These are phyloP conservation scores for Phaeosphaeriaceae sp. DNA, from an alignment of 2,329 filamentous ascomycete species.

Conservation along the genomic window DNA sequence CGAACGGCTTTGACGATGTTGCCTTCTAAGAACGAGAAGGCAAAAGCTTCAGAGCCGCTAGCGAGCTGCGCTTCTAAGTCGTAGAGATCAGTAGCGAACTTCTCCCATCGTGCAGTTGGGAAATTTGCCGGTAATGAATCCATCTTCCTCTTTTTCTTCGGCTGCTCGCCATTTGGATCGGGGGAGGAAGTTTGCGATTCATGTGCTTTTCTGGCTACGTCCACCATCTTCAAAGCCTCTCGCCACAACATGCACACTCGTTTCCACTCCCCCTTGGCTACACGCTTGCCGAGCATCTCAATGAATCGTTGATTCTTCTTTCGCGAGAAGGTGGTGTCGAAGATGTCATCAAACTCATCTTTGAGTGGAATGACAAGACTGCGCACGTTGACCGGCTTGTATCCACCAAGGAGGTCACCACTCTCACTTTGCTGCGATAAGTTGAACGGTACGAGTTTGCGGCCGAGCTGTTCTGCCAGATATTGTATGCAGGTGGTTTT, in stretches of 20 bases:
- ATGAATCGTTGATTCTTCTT: slow-evolving; percentile 85
- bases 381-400: slow-evolving; percentile 92
- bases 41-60: slow-evolving; percentile 76
- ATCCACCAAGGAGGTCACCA: slow-evolving; percentile 92
- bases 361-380: slow-evolving; percentile 88
- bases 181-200: slow-evolving; percentile 50
- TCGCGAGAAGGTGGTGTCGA: slow-evolving; percentile 83
- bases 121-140: slow-evolving; percentile 58
- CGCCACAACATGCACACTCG: slow-evolving; percentile 85
- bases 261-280: slow-evolving; percentile 86
- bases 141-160: slow-evolving; percentile 74
- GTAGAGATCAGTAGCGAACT: slow-evolving; percentile 75
- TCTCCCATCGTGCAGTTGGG: slow-evolving; percentile 78
- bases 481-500: slow-evolving; percentile 98
- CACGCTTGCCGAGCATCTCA: slow-evolving; percentile 77
- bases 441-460: slow-evolving; percentile 91
- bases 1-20: slow-evolving; percentile 95
- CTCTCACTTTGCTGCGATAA: slow-evolving; percentile 97
- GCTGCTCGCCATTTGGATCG: slow-evolving; percentile 63
- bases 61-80: slow-evolving; percentile 83
- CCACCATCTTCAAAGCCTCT: slow-evolving; percentile 87
- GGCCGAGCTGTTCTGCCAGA: slow-evolving; percentile 80
- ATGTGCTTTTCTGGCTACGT: slow-evolving; percentile 52
- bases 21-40: slow-evolving; percentile 95
- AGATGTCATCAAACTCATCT: slow-evolving; percentile 91